phyloP scores from a whole-genome alignment of 306 rosid genomes.

The Malus fusca region DNA sequence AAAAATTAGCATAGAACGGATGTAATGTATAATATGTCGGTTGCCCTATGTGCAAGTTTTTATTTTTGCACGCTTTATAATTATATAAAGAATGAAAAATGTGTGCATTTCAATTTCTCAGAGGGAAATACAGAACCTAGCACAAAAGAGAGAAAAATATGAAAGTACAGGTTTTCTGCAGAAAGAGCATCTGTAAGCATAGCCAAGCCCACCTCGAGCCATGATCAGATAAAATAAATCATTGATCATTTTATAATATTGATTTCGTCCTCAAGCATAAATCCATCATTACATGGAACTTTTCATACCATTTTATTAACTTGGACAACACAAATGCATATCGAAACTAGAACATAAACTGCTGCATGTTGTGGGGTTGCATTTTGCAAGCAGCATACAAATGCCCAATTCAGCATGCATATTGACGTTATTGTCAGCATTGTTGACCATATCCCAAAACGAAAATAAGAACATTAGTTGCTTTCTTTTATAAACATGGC shows the following conservation, averaged over 20 bases:
- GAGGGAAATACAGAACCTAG: neutral
- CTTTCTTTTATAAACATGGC: neutral
- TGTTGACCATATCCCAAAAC: neutral
- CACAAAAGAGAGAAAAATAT: neutral
- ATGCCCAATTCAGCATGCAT: constrained; percentile 3
- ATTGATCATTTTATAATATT: neutral
- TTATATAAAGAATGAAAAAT: neutral
- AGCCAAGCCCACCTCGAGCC: neutral
- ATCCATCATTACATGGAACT: neutral
- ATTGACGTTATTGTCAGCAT: neutral
- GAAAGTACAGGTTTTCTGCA: neutral
- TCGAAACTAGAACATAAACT: neutral
- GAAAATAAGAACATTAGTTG: neutral
- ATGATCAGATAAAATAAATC: neutral
- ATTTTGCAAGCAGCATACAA: neutral
- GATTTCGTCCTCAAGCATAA: neutral
- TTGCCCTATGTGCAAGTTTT: constrained; percentile 1
- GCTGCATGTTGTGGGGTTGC: neutral
- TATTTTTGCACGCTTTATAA: neutral
- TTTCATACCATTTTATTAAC: neutral
- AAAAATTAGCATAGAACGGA: constrained; percentile 8
- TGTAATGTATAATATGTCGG: neutral
- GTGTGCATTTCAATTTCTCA: neutral
- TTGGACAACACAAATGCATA: neutral
- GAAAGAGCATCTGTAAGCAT: neutral